phyloP scores from a whole-genome alignment of 306 rosid genomes.

The Fragaria ananassa region DNA sequence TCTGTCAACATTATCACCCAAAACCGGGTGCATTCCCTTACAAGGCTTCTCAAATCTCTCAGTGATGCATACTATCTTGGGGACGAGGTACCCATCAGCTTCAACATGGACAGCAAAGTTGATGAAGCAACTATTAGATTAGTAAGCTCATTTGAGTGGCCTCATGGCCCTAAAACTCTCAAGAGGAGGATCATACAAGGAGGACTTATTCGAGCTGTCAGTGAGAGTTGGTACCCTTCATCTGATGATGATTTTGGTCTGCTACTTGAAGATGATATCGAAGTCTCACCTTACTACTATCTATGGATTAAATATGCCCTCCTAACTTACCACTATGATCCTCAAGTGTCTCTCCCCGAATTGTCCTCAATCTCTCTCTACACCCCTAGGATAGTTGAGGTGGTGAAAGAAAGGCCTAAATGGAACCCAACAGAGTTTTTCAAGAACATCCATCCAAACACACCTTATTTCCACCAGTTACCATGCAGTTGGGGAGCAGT shows the following conservation, averaged over 20 bases:
- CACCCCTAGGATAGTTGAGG: slow-evolving; percentile 89
- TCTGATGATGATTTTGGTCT: slow-evolving; percentile 82
- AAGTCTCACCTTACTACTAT: slow-evolving; percentile 92
- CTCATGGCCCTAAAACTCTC: slow-evolving; percentile 85
- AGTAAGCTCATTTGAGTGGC: slow-evolving; percentile 71
- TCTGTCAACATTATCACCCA: slow-evolving; percentile 85
- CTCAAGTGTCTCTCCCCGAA: slow-evolving; percentile 76
- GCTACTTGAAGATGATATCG: slow-evolving; percentile 88
- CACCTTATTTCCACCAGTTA: slow-evolving; percentile 88
- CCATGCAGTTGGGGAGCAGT: slow-evolving; percentile 99
- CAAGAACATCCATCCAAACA: slow-evolving; percentile 73
- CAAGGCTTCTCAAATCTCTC: slow-evolving; percentile 83
- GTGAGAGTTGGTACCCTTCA: slow-evolving; percentile 97
- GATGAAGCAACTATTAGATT: slow-evolving; percentile 73
- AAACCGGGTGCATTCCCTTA: slow-evolving; percentile 63
- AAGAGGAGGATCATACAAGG: slow-evolving; percentile 95
- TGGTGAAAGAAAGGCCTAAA: slow-evolving; percentile 88
- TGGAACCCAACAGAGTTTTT: slow-evolving; percentile 86
- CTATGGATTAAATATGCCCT: slow-evolving; percentile 96
- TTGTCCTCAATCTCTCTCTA: slow-evolving; percentile 88
- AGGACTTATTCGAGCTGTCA: slow-evolving; percentile 89
- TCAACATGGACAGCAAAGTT: slow-evolving; percentile 90
- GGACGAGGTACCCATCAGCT: slow-evolving; percentile 75
- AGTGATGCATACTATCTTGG: slow-evolving; percentile 79
- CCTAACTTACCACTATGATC: slow-evolving; percentile 81